phyloP scores from a whole-genome alignment of 2,329 filamentous ascomycete genomes.

The Zasmidium citrigriseum region DNA sequence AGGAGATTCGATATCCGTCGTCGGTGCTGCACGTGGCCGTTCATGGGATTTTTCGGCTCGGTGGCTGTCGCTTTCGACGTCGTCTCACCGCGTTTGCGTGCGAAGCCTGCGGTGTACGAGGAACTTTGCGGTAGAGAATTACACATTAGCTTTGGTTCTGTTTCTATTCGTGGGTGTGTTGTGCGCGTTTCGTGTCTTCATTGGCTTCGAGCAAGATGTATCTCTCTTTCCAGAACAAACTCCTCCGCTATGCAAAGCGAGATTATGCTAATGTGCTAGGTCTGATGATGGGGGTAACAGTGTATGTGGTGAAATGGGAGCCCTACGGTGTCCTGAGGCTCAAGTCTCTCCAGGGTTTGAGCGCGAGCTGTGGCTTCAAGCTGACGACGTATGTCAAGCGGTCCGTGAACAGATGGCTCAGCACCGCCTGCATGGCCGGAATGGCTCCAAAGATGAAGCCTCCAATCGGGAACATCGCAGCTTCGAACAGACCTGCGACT shows the following conservation, averaged over 20 bases:
- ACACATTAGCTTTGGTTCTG: slow-evolving; percentile 7
- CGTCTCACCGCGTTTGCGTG: background rate
- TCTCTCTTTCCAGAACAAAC: background rate
- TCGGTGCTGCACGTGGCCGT: slow-evolving; percentile 4
- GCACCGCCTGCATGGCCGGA: slow-evolving; percentile 66
- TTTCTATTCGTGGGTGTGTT: background rate
- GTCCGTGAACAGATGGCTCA: slow-evolving; percentile 70
- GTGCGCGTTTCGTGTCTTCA: too few species aligned
- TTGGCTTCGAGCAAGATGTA: too few species aligned
- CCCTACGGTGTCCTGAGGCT: slow-evolving; percentile 23
- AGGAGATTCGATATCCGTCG: slow-evolving; percentile 11
- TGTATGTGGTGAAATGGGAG: background rate
- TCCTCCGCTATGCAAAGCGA: background rate
- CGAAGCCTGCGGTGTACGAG: slow-evolving; percentile 1
- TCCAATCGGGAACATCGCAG: slow-evolving; percentile 65
- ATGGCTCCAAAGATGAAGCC: slow-evolving; percentile 69
- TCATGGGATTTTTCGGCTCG: background rate
- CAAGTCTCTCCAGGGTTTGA: slow-evolving; percentile 18
- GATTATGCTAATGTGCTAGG: background rate
- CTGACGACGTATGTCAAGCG: slow-evolving; percentile 71
- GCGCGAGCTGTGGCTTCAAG: slow-evolving; percentile 57
- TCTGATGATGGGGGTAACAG: too few species aligned
- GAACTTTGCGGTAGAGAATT: slow-evolving; percentile 7
- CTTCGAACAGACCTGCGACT: slow-evolving; percentile 59
- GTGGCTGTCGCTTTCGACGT: background rate